phyloP scores from a whole-genome alignment of 768 basidiomycete species.

The Auriscalpium vulgare region DNA sequence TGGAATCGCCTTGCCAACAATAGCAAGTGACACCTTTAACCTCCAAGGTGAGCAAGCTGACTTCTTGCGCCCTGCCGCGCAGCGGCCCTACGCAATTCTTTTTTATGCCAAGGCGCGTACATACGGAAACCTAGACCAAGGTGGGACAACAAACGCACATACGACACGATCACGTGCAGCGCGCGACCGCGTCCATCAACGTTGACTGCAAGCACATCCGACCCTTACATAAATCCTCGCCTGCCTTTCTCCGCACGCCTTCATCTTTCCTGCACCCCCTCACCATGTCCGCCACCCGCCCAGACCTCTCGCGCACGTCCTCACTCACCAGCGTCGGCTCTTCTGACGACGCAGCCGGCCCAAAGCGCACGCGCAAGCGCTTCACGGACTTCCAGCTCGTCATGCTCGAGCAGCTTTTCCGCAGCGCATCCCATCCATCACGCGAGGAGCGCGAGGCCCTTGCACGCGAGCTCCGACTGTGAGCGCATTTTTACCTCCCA shows the following conservation, averaged over 20 bases:
- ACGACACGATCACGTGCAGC: neutral
- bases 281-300: slow-evolving; percentile 3
- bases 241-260: neutral
- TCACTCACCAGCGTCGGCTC: slow-evolving; percentile 11
- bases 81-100: too few species aligned
- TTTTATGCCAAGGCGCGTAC: too few species aligned
- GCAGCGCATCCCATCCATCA: slow-evolving; percentile 13
- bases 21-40: too few species aligned
- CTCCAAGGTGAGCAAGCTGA: too few species aligned
- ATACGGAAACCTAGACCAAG: too few species aligned
- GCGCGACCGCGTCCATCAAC: slow-evolving; percentile 6
- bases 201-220: neutral
- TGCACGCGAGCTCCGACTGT: slow-evolving; percentile 12
- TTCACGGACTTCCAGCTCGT: slow-evolving; percentile 13
- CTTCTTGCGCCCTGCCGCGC: too few species aligned
- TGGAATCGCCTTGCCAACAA: too few species aligned
- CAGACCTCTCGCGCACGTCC: slow-evolving; percentile 7
- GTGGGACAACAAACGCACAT: neutral
- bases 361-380: slow-evolving; percentile 15
- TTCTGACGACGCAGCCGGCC: neutral
- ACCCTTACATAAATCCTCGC: neutral
- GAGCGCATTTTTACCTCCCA: neutral
- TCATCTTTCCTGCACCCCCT: neutral
- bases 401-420: slow-evolving; percentile 14
- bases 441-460: slow-evolving; percentile 15